Percentiles rank a stretch among this genome's conserved stretches.
Conservation (phyloP, 305 asterid species). For the Striga hermonthica region DNA sequence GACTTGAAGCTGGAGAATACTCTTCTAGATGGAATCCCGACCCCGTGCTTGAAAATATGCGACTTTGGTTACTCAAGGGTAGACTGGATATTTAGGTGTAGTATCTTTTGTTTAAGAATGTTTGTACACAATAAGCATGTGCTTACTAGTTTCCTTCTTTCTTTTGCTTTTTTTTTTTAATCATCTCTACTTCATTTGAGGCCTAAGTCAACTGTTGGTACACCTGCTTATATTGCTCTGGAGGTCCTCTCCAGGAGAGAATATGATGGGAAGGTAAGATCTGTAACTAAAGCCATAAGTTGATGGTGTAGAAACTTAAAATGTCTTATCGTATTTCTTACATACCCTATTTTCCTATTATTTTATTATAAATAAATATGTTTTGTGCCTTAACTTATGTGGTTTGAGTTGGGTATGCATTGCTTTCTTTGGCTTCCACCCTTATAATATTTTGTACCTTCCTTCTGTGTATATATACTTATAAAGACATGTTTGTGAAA, state of each 20-base stretch:
- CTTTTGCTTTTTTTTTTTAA: conserved; percentile 30
- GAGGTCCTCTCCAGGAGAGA: conserved; percentile 67
- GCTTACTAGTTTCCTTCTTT: neutral
- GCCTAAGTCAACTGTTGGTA: conserved; percentile 79
- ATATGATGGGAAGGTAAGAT: conserved; percentile 70
- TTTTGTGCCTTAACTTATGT: too few species aligned
- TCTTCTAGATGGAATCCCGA: conserved; percentile 82
- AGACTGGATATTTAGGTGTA: conserved; percentile 9
- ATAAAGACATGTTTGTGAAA: too few species aligned
- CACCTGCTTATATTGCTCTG: conserved; percentile 82
- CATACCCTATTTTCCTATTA: neutral
- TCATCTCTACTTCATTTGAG: conserved; percentile 70
- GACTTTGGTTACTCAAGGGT: conserved; percentile 91
- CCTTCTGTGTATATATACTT: too few species aligned
- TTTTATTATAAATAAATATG: too few species aligned
- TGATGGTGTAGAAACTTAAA: neutral
- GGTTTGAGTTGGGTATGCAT: too few species aligned
- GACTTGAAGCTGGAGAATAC: conserved; percentile 86
- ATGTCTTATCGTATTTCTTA: neutral
- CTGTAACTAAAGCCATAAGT: neutral
- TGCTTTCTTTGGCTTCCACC: too few species aligned
- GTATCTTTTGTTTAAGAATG: conserved; percentile 1
- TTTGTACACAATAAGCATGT: conserved; percentile 2
- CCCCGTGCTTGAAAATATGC: conserved; percentile 83
- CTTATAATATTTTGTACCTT: too few species aligned